Base-by-base conservation (phyloP, 2,329 filamentous ascomycete species). In the Neopestalotiopsis clavispora region DNA sequence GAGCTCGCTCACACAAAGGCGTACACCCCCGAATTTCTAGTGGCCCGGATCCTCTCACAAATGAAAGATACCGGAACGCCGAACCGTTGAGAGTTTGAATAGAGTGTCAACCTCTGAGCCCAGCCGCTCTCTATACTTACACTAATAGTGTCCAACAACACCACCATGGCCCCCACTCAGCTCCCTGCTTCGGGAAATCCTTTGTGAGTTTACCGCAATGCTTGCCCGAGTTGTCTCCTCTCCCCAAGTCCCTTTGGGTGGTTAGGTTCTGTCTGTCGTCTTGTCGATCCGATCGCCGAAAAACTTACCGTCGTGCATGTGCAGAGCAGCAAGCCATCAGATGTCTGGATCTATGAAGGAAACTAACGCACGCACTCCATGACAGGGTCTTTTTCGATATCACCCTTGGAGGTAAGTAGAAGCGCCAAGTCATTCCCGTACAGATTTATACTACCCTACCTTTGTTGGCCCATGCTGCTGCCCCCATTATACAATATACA, bases 301-400 rank as follows among this genome's bases (percentile, higher is more conserved):
- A 28, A 14, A 52, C 45, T 52, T 49, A 52, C 45, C 17, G 45
- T 12, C 30, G 57, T 34, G 57, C 57, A 34, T 59, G 57, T 34
- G 57, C 57, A 34, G 57, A 34, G 12, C 13, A 59, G 23, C 23
- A 59, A n/a, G 57, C n/a, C 10, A 59, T 17, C 57, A 34, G 3
- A 28, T 28, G 23, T 28, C 23, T 28, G 23, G 23, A 28, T 34
- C 14, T 59, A 34, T 58, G 17, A 38, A 42, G 13, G 28, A 63
- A 42, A 63, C 38, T 52, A 63, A 63, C 34, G 34, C 28, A 34
- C n/a, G 30, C 12, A 34, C 57, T 38, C 32, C n/a, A 67, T 52
- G 14, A 28, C 66, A 87, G 85, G 75, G 89, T 91, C 73, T 93
- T 94, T 83, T 93, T 94, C 80, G 92, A 94, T 80, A 88, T 94